Base-by-base conservation (phyloP, 2,329 filamentous ascomycete genomes). In the Pezizomycotina sp. region DNA sequence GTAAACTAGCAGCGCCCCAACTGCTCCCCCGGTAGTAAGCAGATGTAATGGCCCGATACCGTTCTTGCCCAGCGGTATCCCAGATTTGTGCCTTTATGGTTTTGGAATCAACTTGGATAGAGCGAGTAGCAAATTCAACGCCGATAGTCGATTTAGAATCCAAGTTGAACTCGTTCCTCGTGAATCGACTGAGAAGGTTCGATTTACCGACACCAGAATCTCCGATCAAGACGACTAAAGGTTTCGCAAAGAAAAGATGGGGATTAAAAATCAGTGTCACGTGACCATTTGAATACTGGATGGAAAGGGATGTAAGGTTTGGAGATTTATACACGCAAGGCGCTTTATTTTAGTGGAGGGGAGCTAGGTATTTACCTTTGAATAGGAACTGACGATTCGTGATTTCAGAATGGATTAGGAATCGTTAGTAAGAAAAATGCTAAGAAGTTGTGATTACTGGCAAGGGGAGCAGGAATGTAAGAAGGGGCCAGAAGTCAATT, bases 41-140 rank as follows among this genome's bases (percentile, higher is more conserved):
- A 43, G 89, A 93, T 52, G 89, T 98, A 61, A 98, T 98, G 59
- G 89, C 89, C 59, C 91, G 81, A 68, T 95, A 98, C 60, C 89
- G 78, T 65, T 98, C 89, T 66, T 98, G 89, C 51, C 89, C 89
- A 50, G 89, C 89, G 42, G 89, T 98, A 67, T 98, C 89, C 89
- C 91, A 98, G 56, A 98, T 98, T 68, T 98, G 89, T 53, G 89
- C 89, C 71, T 98, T 98, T 74, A 98, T 98, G 48, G 89, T 98
- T 72, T 98, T 98, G 57, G 80, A 79, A 63, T 98, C 89, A 56
- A 98, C 89, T 64, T 95, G 86, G 59, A 98, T 98, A 51, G 83
- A 93, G 48, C 89, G 77, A 52, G 89, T 98, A 54, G 91, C 89
- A 60, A 98, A 98, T 65, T 98, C 89, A 61, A 98, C 89, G 55